Evolutionary conservation across 257 asterid species (phyloP).

Genomic region (Coffea canephora): DNA sequence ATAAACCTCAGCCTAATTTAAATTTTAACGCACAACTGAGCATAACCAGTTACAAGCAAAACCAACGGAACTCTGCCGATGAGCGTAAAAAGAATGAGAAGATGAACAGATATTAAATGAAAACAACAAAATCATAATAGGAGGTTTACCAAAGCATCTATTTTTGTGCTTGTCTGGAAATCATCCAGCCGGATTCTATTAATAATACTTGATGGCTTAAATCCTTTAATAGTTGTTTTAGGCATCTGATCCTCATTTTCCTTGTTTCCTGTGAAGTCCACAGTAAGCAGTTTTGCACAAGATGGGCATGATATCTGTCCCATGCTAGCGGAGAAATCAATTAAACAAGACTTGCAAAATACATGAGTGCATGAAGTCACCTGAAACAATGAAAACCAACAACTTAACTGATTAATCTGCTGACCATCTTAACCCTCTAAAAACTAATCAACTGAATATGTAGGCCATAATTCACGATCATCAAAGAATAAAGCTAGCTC

Average conservation of each 20-base stretch:
- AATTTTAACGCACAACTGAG: neutral
- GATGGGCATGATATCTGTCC: constrained; percentile 79
- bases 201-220: constrained; percentile 75
- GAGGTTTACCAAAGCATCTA: constrained; percentile 77
- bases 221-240: constrained; percentile 64
- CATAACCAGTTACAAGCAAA: neutral
- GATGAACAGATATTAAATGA: neutral
- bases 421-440: neutral
- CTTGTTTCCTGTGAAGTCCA: constrained; percentile 60
- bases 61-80: neutral
- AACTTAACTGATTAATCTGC: neutral
- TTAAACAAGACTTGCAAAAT: constrained; percentile 87
- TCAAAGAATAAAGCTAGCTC: neutral
- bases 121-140: neutral
- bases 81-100: neutral
- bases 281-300: constrained; percentile 89
- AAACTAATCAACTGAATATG: neutral
- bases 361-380: constrained; percentile 76
- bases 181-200: constrained; percentile 67
- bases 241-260: constrained; percentile 46
- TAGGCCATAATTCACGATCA: neutral
- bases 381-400: constrained; percentile 37
- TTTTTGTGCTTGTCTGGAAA: constrained; percentile 90
- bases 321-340: constrained; percentile 61
- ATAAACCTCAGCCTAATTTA: neutral